Conservation (phyloP, 768 basidiomycete genomes). For the Termitomyces bulborhizus region DNA sequence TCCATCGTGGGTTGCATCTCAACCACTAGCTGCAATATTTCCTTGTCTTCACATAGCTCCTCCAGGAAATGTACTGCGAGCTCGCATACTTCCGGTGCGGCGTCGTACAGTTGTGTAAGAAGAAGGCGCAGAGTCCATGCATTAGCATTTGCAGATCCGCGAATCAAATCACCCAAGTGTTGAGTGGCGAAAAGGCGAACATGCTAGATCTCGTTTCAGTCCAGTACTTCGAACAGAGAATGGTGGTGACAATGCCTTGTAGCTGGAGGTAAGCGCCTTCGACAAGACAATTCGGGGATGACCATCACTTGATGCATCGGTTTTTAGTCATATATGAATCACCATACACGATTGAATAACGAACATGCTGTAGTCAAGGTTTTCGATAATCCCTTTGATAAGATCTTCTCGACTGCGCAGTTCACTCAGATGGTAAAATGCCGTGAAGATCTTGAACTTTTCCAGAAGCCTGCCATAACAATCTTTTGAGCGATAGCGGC, state of each 20-base stretch:
- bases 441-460: slow-evolving; percentile 89
- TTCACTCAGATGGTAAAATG: slow-evolving; percentile 93
- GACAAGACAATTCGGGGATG: slow-evolving; percentile 91
- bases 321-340: slow-evolving; percentile 5
- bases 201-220: slow-evolving; percentile 44
- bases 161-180: slow-evolving; percentile 79
- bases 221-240: background rate
- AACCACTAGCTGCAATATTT: slow-evolving; percentile 84
- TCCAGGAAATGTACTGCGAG: slow-evolving; percentile 86
- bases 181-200: slow-evolving; percentile 85
- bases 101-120: slow-evolving; percentile 94
- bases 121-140: slow-evolving; percentile 89
- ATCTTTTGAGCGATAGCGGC: background rate
- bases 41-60: slow-evolving; percentile 81
- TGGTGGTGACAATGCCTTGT: slow-evolving; percentile 47
- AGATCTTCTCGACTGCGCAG: slow-evolving; percentile 87
- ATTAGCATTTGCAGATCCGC: slow-evolving; percentile 54
- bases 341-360: slow-evolving; percentile 19
- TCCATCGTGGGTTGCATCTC: slow-evolving; percentile 94
- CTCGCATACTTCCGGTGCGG: slow-evolving; percentile 83
- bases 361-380: slow-evolving; percentile 85
- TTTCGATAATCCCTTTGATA: slow-evolving; percentile 85
- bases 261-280: slow-evolving; percentile 91
- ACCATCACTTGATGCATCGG: slow-evolving; percentile 59
- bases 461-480: slow-evolving; percentile 68